Evolutionary conservation across 352 stramenopile genomes (phyloP), one percentile per base, ranked within the genome.

Genomic region (Globisporangium takayamanum): DNA sequence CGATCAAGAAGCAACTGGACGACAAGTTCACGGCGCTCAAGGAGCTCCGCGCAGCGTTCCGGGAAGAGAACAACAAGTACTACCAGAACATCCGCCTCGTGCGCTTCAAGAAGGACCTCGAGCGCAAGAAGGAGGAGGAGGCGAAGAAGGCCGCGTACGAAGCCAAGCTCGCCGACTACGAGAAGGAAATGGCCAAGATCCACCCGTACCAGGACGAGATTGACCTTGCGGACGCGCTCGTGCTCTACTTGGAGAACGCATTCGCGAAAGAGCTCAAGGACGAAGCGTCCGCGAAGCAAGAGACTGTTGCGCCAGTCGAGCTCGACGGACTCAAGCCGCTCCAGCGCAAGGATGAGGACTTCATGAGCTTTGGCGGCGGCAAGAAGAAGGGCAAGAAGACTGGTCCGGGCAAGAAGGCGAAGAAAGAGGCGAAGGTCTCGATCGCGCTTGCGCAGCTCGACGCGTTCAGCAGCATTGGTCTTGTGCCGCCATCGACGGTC

Each of bases 141-240:
- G 69, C 57, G 30, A 84, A 84, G 61, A 84, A 88, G 60, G 74
- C 81, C 46, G 82, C 97, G 61, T 95, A 96, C 59, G 93, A 97
- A 50, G 89, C 93, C 65, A 98, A 98, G 74, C 86, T 98, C 62
- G 86, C 96, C n/a, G 80, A 97, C 61, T 98, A 98, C 72, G 93
- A 98, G 67, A 89, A 96, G 66, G 95, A 98, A 68, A 91, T 98
- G 72, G 72, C 89, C 59, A 97, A 98, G 77, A 97, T 98, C 70
- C 93, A 96, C 73, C 93, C 94, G 37, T 98, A 97, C 72, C 94
- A 98, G 75, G 91, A 98, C 64, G 94, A 99, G 67, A 95, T 98
- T 79, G 89, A 95, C 65, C 77, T 99, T 8, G 98, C 94, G 63
- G 93, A 98, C 60, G 96, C 93, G 49, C 78, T 99, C 14, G 80